A percentile compares a stretch with the other conserved stretches of the same genome.
Conservation (phyloP, 2,329 filamentous ascomycete genomes). For the Talaromyces atroroseus region DNA sequence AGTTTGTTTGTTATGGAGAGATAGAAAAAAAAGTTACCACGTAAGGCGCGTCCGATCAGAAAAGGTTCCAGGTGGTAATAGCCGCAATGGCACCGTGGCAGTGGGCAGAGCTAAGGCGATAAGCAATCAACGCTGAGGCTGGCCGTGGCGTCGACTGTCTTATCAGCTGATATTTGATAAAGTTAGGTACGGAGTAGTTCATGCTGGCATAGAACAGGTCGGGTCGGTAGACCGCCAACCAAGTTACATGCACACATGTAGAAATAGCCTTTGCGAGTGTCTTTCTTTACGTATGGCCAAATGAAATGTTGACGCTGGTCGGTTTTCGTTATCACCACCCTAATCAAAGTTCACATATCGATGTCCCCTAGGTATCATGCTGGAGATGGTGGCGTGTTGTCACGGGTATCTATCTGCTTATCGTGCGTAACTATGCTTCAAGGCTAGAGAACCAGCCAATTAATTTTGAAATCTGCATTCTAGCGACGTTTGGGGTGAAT, state of each 20-base stretch:
- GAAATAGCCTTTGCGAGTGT: not conserved
- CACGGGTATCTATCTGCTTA: too few relatives aligned
- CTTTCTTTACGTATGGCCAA: too few relatives aligned
- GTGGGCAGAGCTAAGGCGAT: slow-evolving; percentile 3
- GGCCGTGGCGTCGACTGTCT: not conserved
- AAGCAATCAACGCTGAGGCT: not conserved
- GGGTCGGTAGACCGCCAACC: not conserved
- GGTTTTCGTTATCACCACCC: too few relatives aligned
- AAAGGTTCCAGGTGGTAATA: slow-evolving; percentile 3
- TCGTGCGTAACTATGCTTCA: too few relatives aligned
- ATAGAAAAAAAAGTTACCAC: not conserved
- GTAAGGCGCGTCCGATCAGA: not conserved
- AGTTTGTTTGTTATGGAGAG: not conserved
- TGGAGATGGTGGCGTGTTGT: too few relatives aligned
- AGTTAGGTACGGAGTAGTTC: not conserved
- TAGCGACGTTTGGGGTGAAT: not conserved
- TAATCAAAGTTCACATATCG: too few relatives aligned
- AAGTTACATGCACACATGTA: not conserved
- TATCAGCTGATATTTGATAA: not conserved
- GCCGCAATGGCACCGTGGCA: slow-evolving; percentile 9
- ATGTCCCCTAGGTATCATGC: too few relatives aligned
- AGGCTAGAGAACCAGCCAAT: too few relatives aligned
- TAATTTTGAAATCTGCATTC: not conserved
- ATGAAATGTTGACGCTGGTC: too few relatives aligned
- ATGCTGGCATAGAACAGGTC: not conserved